Conservation (phyloP, 2,329 filamentous ascomycete genomes). For the Fusarium nematophilum region DNA sequence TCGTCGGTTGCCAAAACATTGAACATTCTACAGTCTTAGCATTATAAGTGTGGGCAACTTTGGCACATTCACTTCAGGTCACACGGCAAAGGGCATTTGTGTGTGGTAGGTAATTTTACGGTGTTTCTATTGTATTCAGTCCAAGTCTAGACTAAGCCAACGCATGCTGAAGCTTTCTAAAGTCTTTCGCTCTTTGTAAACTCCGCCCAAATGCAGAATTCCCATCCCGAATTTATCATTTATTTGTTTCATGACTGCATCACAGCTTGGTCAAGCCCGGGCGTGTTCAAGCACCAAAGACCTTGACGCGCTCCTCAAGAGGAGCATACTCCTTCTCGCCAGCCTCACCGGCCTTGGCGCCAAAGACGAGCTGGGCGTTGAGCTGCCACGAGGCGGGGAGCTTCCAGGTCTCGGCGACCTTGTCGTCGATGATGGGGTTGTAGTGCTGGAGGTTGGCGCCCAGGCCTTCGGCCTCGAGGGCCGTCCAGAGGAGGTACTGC, state of each 20-base stretch:
- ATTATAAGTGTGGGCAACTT: too few relatives aligned
- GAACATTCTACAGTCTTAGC: too few relatives aligned
- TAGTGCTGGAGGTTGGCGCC: slow-evolving; percentile 95
- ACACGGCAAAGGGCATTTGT: too few relatives aligned
- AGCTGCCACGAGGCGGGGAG: slow-evolving; percentile 80
- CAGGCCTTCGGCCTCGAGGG: slow-evolving; percentile 84
- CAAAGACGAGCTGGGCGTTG: slow-evolving; percentile 87
- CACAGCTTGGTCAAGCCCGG: not conserved
- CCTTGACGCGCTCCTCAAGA: slow-evolving; percentile 75
- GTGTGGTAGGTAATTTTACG: too few relatives aligned
- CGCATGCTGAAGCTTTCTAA: slow-evolving; percentile 11
- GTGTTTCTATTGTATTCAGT: slow-evolving; percentile 2
- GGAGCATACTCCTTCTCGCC: slow-evolving; percentile 73
- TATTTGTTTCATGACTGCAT: slow-evolving; percentile 15
- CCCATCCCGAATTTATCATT: slow-evolving; percentile 8
- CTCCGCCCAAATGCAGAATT: slow-evolving; percentile 10
- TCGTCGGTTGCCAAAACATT: too few relatives aligned
- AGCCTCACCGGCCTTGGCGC: slow-evolving; percentile 67
- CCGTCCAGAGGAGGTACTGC: slow-evolving; percentile 84
- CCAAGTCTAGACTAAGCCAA: slow-evolving; percentile 3
- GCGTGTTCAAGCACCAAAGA: slow-evolving; percentile 63
- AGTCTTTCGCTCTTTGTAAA: slow-evolving; percentile 20
- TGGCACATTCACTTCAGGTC: too few relatives aligned
- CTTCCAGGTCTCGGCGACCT: slow-evolving; percentile 76
- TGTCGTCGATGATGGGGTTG: slow-evolving; percentile 84